Percentiles rank a stretch among this genome's conserved stretches.
Conservation (phyloP, 257 asterid genomes). For the Thymus quinquecostatus region DNA sequence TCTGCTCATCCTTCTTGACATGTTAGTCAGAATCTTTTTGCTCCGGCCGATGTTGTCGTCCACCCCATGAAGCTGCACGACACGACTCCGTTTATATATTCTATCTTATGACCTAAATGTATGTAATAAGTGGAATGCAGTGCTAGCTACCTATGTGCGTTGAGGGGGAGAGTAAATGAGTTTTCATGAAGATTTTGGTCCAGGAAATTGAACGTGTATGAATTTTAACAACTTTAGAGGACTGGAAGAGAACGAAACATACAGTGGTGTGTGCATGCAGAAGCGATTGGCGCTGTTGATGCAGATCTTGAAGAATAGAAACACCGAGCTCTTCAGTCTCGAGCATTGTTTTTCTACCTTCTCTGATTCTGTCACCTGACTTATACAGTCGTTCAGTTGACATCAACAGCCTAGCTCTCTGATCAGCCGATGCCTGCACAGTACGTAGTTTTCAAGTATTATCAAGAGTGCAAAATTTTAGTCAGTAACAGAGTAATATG, state of each 20-base stretch:
- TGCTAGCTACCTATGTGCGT: too few species aligned
- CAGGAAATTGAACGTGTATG: not conserved
- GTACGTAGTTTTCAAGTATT: not conserved
- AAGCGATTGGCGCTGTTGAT: conserved; percentile 69
- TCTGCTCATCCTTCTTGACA: conserved; percentile 83
- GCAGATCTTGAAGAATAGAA: conserved; percentile 65
- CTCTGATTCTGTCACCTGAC: conserved; percentile 58
- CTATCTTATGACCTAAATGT: not conserved
- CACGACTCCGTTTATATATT: not conserved
- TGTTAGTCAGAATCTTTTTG: conserved; percentile 67
- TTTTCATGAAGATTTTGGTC: not conserved
- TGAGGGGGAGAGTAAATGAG: too few species aligned
- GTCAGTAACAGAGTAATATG: not conserved
- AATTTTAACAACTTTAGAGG: not conserved
- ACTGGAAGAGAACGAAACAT: not conserved
- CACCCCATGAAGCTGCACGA: conserved; percentile 76
- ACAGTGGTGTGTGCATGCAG: conserved; percentile 56
- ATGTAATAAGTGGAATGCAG: too few species aligned
- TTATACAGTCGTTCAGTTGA: conserved; percentile 57
- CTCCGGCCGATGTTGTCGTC: conserved; percentile 74
- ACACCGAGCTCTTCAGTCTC: conserved; percentile 72
- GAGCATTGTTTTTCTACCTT: conserved; percentile 59
- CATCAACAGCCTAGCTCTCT: conserved; percentile 57
- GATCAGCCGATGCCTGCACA: conserved; percentile 56
- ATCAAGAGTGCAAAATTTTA: not conserved